These are phyloP conservation scores for Scenedesmus sp. DNA, from an alignment of 163 green algal species.

Conservation along the genomic window DNA sequence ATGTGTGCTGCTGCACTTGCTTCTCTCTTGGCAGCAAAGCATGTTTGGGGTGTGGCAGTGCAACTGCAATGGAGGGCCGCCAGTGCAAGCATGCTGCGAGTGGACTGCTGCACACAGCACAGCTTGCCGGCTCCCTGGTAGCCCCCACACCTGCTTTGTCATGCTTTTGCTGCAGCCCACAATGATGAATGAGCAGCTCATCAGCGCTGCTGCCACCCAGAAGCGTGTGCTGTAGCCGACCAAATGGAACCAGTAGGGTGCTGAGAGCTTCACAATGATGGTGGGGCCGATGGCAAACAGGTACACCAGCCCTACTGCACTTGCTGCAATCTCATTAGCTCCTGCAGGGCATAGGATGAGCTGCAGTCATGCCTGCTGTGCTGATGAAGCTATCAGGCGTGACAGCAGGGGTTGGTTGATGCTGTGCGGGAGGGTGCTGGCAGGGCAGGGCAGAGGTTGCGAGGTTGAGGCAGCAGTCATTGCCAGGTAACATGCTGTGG, in stretches of 20 bases:
- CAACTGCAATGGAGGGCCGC: neutral
- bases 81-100: neutral
- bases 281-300: slow-evolving; percentile 70
- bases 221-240: slow-evolving; percentile 58
- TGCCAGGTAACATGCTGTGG: no score
- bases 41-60: neutral
- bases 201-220: slow-evolving; percentile 56
- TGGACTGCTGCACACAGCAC: neutral
- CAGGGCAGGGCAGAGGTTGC: no score
- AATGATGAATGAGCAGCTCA: slow-evolving; percentile 62
- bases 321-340: slow-evolving; percentile 70
- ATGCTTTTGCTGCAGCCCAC: slow-evolving; percentile 53
- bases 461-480: neutral
- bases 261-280: slow-evolving; percentile 72
- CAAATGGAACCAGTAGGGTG: slow-evolving; percentile 74
- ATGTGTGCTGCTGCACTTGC: neutral
- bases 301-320: slow-evolving; percentile 76
- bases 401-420: no score
- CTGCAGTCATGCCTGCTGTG: neutral
- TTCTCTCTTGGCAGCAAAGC: neutral
- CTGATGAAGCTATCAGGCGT: no score
- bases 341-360: slow-evolving; percentile 31
- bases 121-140: neutral
- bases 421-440: no score
- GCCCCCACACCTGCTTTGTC: neutral